These are phyloP conservation scores for Lepidium sativum DNA, from an alignment of 345 rosid species.

Conservation along the genomic window DNA sequence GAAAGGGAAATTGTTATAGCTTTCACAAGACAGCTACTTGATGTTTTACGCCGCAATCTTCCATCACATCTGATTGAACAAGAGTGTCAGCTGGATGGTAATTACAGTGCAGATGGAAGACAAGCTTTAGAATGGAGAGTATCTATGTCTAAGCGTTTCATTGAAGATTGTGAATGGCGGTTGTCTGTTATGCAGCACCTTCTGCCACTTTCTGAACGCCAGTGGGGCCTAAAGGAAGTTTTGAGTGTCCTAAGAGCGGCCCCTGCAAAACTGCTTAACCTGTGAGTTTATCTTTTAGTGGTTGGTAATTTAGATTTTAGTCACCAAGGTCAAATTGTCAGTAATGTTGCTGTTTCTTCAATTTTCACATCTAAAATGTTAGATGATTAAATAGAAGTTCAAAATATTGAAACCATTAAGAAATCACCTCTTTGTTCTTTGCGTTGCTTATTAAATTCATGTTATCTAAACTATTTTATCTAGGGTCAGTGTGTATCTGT, in stretches of 20 bases:
- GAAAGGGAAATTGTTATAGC: conserved; percentile 64
- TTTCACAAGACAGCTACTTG: conserved; percentile 67
- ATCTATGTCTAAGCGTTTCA: conserved; percentile 53
- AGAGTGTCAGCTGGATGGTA: conserved; percentile 49
- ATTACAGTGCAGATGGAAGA: conserved; percentile 43
- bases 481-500: not conserved
- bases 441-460: not conserved
- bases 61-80: conserved; percentile 45
- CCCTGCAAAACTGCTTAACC: conserved; percentile 86
- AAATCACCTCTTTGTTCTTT: not conserved
- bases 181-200: conserved; percentile 85
- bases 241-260: conserved; percentile 81
- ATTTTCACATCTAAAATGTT: not conserved
- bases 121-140: conserved; percentile 94
- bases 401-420: not conserved
- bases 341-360: not conserved
- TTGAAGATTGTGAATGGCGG: conserved; percentile 98
- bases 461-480: not conserved
- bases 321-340: not conserved
- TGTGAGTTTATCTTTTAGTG: conserved; percentile 44
- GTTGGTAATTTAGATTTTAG: not conserved
- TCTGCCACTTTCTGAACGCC: conserved; percentile 79
- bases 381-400: not conserved
- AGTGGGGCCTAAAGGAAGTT: conserved; percentile 92
- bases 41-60: conserved; percentile 57